Base-by-base conservation (phyloP, 164 flowering plant genomes). In the Berberis thunbergii region DNA sequence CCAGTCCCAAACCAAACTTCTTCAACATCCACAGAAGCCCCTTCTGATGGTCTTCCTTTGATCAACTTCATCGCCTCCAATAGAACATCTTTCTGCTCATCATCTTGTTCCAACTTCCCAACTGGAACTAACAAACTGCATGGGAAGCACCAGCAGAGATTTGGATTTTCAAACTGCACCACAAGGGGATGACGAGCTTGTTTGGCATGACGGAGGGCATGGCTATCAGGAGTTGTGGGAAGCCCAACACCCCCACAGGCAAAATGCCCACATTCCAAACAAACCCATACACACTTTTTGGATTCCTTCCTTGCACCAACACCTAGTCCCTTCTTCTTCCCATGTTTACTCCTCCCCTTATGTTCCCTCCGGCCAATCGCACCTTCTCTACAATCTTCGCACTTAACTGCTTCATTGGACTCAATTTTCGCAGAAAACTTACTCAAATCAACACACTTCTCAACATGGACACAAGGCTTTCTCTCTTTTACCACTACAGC, bases 261-360 rank as follows among this genome's bases (percentile, higher is more conserved):
- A 76, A 71, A 81, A 77, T 83, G 91, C n/a, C 97, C 99, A 74
- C 99, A 95, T 43, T 79, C 79, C 76, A 95, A 83, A 72, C 99
- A 95, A 72, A 91, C 70, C 97, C 97, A 95, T 61, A 83, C 76
- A 49, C 84, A 80, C 67, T 79, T 84, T 1, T 68, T 68, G 39
- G 73, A 78, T 3, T 83, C 67, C 59, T 75, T 82, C 5, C 71
- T 45, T 43, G 76, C 79, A n/a, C 7, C 48, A 12, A 68, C 61
- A 45, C 74, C 70, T 42, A 57, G 52, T 43, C 80, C 91, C 73
- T 82, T 84, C 26, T 26, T 26, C 80, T 78, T 82, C 61, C 80
- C 87, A 55, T 78, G 82, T 60, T 86, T 95, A 60, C 86, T 80
- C 75, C 78, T 89, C 65, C 82, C 88, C 65, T 73, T 87, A 61